Conservation (phyloP, 257 asterid species). For the Penstemon eatonii region DNA sequence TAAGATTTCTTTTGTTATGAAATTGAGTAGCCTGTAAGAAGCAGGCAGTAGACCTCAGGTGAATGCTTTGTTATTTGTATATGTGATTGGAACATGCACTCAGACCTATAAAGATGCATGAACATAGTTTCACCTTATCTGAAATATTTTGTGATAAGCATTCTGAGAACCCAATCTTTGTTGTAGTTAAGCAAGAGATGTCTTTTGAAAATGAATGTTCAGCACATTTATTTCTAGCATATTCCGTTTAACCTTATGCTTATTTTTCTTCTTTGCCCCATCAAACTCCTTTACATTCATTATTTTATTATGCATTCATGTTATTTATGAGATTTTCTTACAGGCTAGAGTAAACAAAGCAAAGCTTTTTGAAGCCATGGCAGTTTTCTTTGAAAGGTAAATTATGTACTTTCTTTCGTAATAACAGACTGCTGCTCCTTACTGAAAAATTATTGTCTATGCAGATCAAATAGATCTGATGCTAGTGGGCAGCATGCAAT, state of each 20-base stretch:
- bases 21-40: slow-evolving; percentile 25
- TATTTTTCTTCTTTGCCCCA: slow-evolving; percentile 18
- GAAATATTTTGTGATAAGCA: slow-evolving; percentile 14
- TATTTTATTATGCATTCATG: slow-evolving; percentile 10
- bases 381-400: slow-evolving; percentile 86
- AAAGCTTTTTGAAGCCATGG: slow-evolving; percentile 91
- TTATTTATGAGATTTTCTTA: slow-evolving; percentile 24
- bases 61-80: slow-evolving; percentile 13
- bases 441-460: slow-evolving; percentile 33
- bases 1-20: slow-evolving; percentile 15
- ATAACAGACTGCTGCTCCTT: slow-evolving; percentile 10
- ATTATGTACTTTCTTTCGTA: slow-evolving; percentile 11
- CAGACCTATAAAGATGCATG: slow-evolving; percentile 16
- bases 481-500: slow-evolving; percentile 53
- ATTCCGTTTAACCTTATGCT: slow-evolving; percentile 12
- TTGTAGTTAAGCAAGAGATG: slow-evolving; percentile 23
- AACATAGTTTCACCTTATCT: slow-evolving; percentile 19
- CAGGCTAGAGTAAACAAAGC: slow-evolving; percentile 85
- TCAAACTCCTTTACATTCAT: slow-evolving; percentile 5
- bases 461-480: slow-evolving; percentile 75
- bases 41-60: slow-evolving; percentile 9
- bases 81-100: not conserved
- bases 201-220: slow-evolving; percentile 12
- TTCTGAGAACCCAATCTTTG: slow-evolving; percentile 13
- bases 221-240: not conserved